Evolutionary conservation across 306 rosid species (phyloP), one percentile per base, ranked within the genome.

Genomic region (Cucurbita moschata): DNA sequence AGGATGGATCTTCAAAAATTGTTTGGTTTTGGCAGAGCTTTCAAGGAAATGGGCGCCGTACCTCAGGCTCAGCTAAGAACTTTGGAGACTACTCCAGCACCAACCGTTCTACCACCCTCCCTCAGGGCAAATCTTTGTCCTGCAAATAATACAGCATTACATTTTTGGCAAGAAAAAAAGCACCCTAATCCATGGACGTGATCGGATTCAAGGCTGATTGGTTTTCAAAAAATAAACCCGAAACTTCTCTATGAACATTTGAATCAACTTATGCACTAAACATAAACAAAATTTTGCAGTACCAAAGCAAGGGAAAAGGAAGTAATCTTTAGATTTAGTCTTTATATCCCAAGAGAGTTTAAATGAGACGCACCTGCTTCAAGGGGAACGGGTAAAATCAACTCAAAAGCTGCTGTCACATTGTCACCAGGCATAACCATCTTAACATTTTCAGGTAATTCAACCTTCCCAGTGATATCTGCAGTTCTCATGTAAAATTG

Each of bases 381-480:
- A 30, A 95, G 99, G 44, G 99, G 99, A 71, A 95, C 96, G 0
- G 99, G 80, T 65, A 77, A 85, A 73, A 95, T 91, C 81, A 95
- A 81, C 78, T 91, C 99, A 81, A 95, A 89, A 49, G 79, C 78
- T 2, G 97, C 97, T 13, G 96, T 91, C 66, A 95, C 97, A 0
- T 95, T 95, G 85, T 95, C 99, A 30, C 97, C 99, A 42, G 97
- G 99, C 97, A 95, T 89, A 81, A 95, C 99, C 97, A 95, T 95
- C 78, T 91, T 91, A 75, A 91, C 88, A 72, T 86, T 86, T 80
- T 87, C 92, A 1, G 99, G 97, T 86, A 95, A 83, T 78, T 91
- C 99, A 72, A 95, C 91, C 80, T 84, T 91, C 77, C 99, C 99
- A 40, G 97, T 95, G 77, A 95, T 71, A 83, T 95, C 97, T 67